A percentile compares a stretch with the other conserved stretches of the same genome.
These are phyloP conservation scores for Schoenoplectus tabernaemontani DNA, from an alignment of 202 grass and related monocot species.

Conservation along the genomic window DNA sequence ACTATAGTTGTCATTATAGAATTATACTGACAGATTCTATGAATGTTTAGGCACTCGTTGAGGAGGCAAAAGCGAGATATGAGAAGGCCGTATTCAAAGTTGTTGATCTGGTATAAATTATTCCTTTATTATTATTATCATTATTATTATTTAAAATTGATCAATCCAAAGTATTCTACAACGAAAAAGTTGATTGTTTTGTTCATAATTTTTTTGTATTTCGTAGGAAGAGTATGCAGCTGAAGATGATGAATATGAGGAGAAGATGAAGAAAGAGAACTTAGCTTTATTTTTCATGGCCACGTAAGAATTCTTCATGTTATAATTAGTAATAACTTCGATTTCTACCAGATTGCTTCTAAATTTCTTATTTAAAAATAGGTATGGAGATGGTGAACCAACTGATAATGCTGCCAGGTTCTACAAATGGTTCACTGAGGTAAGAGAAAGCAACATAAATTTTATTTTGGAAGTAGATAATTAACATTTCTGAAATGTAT, in stretches of 20 bases:
- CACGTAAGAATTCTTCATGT: slow-evolving; percentile 41
- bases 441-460: slow-evolving; percentile 1
- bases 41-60: slow-evolving; percentile 48
- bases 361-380: slow-evolving; percentile 24
- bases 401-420: slow-evolving; percentile 94
- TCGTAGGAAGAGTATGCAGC: slow-evolving; percentile 72
- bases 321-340: background rate
- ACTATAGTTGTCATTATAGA: background rate
- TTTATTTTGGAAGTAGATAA: no score
- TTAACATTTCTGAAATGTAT: background rate
- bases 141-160: no score
- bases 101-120: slow-evolving; percentile 70
- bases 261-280: slow-evolving; percentile 76
- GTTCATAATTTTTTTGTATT: slow-evolving; percentile 8
- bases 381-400: slow-evolving; percentile 94
- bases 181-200: background rate
- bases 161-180: background rate
- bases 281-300: slow-evolving; percentile 75
- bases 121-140: background rate
- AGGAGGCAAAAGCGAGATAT: slow-evolving; percentile 77
- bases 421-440: slow-evolving; percentile 94
- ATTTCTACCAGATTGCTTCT: background rate
- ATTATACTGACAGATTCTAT: background rate
- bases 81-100: slow-evolving; percentile 80
- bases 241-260: slow-evolving; percentile 77